Conservation (phyloP, 345 rosid genomes). For the Lumnitzera littorea region DNA sequence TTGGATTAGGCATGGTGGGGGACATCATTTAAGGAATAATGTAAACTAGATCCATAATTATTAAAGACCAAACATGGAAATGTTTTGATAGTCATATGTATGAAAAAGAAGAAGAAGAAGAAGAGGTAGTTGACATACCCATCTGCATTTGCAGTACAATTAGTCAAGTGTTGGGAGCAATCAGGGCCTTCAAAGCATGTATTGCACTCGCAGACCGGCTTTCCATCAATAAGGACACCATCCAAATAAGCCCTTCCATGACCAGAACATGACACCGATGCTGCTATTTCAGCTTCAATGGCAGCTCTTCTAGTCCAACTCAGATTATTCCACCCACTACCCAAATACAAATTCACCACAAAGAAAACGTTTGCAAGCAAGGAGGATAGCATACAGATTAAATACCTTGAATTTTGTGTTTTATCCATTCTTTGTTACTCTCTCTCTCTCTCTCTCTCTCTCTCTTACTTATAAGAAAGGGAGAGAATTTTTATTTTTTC, state of each 20-base stretch:
- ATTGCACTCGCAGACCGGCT: background rate
- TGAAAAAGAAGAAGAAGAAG: slow-evolving; percentile 28
- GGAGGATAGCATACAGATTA: background rate
- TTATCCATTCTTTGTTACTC: too few species aligned
- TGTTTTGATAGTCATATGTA: too few species aligned
- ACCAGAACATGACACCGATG: slow-evolving; percentile 54
- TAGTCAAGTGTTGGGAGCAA: too few species aligned
- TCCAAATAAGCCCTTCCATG: slow-evolving; percentile 73
- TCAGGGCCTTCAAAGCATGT: too few species aligned
- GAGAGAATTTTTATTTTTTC: too few species aligned
- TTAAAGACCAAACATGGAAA: too few species aligned
- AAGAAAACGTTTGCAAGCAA: slow-evolving; percentile 10
- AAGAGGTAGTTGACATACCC: slow-evolving; percentile 63
- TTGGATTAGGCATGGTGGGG: too few species aligned
- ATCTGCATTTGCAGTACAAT: background rate
- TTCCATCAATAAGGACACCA: slow-evolving; percentile 26
- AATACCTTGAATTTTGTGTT: too few species aligned
- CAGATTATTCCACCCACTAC: slow-evolving; percentile 17
- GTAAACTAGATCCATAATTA: too few species aligned
- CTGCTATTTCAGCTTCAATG: slow-evolving; percentile 52
- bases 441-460: too few species aligned
- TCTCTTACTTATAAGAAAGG: too few species aligned
- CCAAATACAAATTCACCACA: slow-evolving; percentile 8
- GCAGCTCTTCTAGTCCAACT: slow-evolving; percentile 56
- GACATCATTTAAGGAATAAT: too few species aligned